Base-by-base conservation (phyloP, 805 yeast genomes). In the Starmerella sp. region DNA sequence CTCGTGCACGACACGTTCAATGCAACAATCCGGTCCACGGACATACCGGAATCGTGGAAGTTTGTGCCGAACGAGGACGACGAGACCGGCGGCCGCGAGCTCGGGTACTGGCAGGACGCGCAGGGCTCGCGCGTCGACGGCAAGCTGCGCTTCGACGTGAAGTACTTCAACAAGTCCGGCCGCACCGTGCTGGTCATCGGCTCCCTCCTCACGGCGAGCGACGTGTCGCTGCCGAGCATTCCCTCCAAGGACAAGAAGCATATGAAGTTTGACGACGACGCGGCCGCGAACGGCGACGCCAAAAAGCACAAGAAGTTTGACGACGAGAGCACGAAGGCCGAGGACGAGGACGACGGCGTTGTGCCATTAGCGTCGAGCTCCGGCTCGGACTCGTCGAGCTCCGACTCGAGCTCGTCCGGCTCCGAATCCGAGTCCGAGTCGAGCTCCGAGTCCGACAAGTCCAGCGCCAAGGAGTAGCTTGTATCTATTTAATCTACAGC, bases 1-100 rank as follows among this genome's bases (percentile, higher is more conserved):
- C 76, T 93, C 60, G 76, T 93, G 50, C 90, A 87, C 67, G 97
- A 93, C 71, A 87, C 95, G 0, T 93, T 93, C 74, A 93, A 93
- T 71, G 97, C 97, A 28, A 82, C 91, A 47, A 87, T 93, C 59
- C 87, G 86, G 69, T 82, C 86, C 67, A 82, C 77, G 66, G 82
- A 81, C 63, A 89, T 93, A 57, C 98, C 98, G n/a, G 71, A 73
- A 43, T 77, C 75, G 48, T 93, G 98, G 98, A 74, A 74, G 36
- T 93, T 91, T 69, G 77, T 86, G 53, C 91, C 93, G 51, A 81
- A 77, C 63, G 82, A 76, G 29, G 91, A 84, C 62, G 66, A 65
- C 38, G 65, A 59, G n/a, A 34, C 35, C 28, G 54, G 54, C 13
- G 57, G 75, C 54, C 75, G 75, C 55, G 82, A 89, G 0, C 73